Evolutionary conservation across 2,329 filamentous ascomycete species (phyloP), one percentile per base, ranked within the genome.

Genomic region (Leptodontidium sp.): DNA sequence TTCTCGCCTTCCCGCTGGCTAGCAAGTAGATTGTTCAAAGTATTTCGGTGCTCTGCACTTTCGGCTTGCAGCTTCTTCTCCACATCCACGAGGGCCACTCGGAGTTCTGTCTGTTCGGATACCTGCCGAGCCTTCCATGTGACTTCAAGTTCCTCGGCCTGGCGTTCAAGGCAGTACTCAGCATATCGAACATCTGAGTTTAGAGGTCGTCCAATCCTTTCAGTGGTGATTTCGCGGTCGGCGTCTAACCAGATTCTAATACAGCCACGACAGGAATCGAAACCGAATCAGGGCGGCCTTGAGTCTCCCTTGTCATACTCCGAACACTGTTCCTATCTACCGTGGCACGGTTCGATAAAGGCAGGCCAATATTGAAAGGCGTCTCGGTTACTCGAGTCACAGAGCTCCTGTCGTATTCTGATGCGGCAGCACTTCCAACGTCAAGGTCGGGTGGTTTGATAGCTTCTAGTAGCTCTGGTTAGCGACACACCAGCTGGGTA

Each of bases 351-450:
- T 17, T 21, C 8, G 53, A 57, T n/a, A 32, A 35, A n/a, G 53
- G 5, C 38, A 32, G 32, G 2, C 29, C 32, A 38, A 15, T 14
- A 11, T 17, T 40, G 7, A 26, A 57, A 14, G 32, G 53, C 53
- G 29, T 38, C 32, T 57, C 53, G n/a, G 53, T n/a, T 17, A 35
- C 53, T 21, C 29, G 53, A 38, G 53, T 21, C 15, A 38, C 32
- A 14, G 32, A 61, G 38, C 58, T 61, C 12, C 58, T 61, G 15
- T 38, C 58, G 29, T 26, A 6, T 47, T 43, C 11, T 12, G 58
- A 61, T 15, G 58, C n/a, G 8, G 11, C 15, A 29, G 21, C 38
- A 32, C 12, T 45, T 1, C 29, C 58, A 21, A 49, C 15, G n/a
- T 21, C 47, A 26, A 21, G 17, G 7, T 49, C n/a, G 47, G 17